Percentiles rank a stretch among this genome's conserved stretches.
Evolutionary conservation across 2,329 filamentous ascomycete species (phyloP).

Genomic region (Ophiostoma sp.): DNA sequence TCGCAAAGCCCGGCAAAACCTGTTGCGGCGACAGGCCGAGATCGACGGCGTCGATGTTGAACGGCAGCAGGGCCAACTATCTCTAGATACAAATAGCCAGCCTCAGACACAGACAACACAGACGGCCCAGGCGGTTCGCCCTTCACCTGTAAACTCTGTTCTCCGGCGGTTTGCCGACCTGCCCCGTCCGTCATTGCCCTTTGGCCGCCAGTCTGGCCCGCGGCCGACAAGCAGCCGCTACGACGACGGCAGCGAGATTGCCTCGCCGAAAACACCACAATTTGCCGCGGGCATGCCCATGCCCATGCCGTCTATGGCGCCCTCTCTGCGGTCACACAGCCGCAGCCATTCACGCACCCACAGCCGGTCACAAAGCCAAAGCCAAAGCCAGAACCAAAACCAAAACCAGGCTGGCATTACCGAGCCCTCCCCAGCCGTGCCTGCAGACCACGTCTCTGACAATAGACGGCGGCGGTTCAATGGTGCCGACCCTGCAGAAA

Average conservation of each 20-base stretch:
- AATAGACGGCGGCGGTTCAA: conserved; percentile 32
- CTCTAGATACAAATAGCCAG: conserved; percentile 16
- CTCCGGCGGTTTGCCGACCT: conserved; percentile 31
- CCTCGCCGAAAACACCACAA: conserved; percentile 46
- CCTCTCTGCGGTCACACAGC: not conserved
- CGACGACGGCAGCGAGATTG: conserved; percentile 27
- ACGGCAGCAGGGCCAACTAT: conserved; percentile 26
- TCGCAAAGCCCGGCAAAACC: conserved; percentile 26
- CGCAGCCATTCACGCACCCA: conserved; percentile 25
- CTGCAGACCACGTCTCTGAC: conserved; percentile 25
- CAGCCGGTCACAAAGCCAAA: not conserved
- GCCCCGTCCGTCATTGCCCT: conserved; percentile 32
- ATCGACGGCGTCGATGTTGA: conserved; percentile 29
- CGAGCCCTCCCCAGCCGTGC: conserved; percentile 9
- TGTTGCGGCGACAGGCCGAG: conserved; percentile 25
- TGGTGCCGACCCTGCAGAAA: conserved; percentile 46
- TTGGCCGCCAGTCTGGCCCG: conserved; percentile 26
- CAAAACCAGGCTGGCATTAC: conserved; percentile 27
- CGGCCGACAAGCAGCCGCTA: conserved; percentile 31
- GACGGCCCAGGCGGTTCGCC: conserved; percentile 2
- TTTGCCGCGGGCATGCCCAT: conserved; percentile 38
- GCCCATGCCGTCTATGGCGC: conserved; percentile 34
- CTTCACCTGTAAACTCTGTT: conserved; percentile 25
- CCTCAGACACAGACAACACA: not conserved
- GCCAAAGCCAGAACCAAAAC: conserved; percentile 28